phyloP scores from a whole-genome alignment of 1,139 yeast species.

The Saccharomycopsis hybrid region DNA sequence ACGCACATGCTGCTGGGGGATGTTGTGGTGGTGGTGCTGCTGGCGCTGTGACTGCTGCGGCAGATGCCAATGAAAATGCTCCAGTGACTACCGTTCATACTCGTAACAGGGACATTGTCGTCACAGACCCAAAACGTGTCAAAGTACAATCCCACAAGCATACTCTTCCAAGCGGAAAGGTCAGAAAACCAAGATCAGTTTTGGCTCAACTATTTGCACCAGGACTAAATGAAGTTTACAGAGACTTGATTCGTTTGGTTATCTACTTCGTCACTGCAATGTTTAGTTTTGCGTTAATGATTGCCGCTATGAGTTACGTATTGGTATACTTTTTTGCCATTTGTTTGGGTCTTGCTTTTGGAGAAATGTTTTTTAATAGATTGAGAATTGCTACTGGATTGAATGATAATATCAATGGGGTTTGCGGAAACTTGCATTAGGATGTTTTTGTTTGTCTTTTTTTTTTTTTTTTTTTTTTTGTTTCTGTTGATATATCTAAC shows the following conservation, averaged over 20 bases:
- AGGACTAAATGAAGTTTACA: constrained; percentile 32
- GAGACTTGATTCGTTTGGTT: constrained; percentile 50
- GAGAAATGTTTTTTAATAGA: constrained; percentile 63
- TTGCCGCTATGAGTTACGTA: constrained; percentile 69
- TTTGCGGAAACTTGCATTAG: constrained; percentile 14
- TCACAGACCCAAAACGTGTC: background rate
- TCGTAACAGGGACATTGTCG: background rate
- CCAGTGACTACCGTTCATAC: background rate
- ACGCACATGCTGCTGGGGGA: background rate
- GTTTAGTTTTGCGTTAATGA: constrained; percentile 65
- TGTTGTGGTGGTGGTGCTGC: background rate
- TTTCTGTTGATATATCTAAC: no score
- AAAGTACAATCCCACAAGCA: background rate
- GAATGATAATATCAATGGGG: constrained; percentile 22
- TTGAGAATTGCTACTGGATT: constrained; percentile 35
- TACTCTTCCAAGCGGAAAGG: constrained; percentile 12
- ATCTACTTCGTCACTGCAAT: constrained; percentile 57
- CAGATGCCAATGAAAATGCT: background rate
- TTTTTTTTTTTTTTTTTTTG: no score
- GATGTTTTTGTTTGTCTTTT: no score
- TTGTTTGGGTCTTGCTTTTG: constrained; percentile 59
- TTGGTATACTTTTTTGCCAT: constrained; percentile 66
- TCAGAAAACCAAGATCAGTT: constrained; percentile 24
- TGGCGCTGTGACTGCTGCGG: background rate
- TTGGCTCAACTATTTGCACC: constrained; percentile 37